Base-by-base conservation (phyloP, 1,284 basidiomycete species). In the Cutaneotrichosporon sp. region DNA sequence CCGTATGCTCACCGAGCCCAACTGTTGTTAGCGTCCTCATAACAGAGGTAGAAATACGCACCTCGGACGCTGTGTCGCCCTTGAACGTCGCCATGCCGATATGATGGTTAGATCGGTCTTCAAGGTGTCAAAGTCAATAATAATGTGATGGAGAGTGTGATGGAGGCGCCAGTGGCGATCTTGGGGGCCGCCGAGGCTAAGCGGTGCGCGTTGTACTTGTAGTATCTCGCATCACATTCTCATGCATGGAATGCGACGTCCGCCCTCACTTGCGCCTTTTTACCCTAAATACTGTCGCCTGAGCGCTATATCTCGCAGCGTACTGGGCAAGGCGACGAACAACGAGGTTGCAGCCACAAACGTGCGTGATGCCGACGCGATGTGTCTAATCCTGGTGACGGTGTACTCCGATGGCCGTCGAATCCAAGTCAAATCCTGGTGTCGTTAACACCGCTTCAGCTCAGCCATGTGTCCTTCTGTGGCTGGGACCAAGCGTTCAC, bases 41-140 rank as follows among this genome's bases (percentile, higher is more conserved):
- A n/a, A 16, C 14, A 25, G 1, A 22, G 32, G 14, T 2, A 12
- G 5, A 4, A 11, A 29, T 7, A 41, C 42, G 10, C 26, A 59
- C 59, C 54, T 61, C 59, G 29, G 56, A 31, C 20, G 49, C 49
- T 11, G 59, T 61, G 25, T 61, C 56, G 22, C 56, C 53, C 25
- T 58, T 58, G 43, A 52, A 52, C 1, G 35, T 39, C n/a, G 34
- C 19, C 50, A 46, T 46, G 11, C 11, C 27, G 16, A 27, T 31
- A 20, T 19, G 19, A 3, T 24, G 10, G 17, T 33, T 12, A 22
- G 17, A 22, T 20, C n/a, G n/a, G n/a, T n/a, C n/a, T n/a, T 20
- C 10, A 38, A 22, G 19, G 8, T 38, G 35, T 9, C n/a, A n/a
- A n/a, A n/a, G 10, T 2, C 19, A 38, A 22, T 22, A 22, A 22